Evolutionary conservation across 768 basidiomycete species (phyloP).

Genomic region (Myochromella boudieri): DNA sequence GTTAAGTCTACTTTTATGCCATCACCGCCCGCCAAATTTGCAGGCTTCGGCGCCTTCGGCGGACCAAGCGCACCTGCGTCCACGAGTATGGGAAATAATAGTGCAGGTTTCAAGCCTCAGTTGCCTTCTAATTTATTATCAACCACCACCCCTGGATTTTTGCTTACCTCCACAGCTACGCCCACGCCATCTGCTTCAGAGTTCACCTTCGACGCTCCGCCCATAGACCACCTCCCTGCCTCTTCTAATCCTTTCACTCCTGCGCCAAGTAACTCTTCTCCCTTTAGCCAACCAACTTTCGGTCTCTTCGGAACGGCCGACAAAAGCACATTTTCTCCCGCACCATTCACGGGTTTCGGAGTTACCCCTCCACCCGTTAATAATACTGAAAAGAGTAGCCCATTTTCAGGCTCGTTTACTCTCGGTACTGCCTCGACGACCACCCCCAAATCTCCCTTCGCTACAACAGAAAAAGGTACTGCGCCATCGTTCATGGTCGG

Average conservation of each 20-base stretch:
- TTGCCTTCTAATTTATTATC: slow-evolving; percentile 1
- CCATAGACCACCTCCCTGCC: neutral
- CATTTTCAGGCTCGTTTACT: slow-evolving; percentile 1
- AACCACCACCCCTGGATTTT: slow-evolving; percentile 8
- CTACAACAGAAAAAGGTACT: slow-evolving; percentile 1
- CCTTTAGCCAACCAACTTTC: neutral
- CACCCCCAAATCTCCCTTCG: neutral
- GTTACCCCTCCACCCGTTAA: neutral
- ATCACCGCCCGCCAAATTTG: slow-evolving; percentile 28
- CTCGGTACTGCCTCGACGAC: neutral
- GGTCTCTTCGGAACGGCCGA: neutral
- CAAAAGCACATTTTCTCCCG: neutral
- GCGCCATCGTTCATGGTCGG: slow-evolving; percentile 3
- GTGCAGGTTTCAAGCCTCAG: slow-evolving; percentile 1
- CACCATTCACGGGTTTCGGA: neutral
- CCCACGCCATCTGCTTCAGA: neutral
- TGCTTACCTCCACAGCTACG: slow-evolving; percentile 4
- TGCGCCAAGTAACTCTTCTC: neutral
- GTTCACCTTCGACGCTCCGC: neutral
- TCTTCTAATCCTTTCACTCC: slow-evolving; percentile 2
- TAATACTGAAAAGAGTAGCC: neutral
- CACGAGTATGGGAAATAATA: neutral
- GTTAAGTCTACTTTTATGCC: slow-evolving; percentile 26
- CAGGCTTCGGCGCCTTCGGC: slow-evolving; percentile 24
- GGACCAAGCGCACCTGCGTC: neutral